phyloP scores from a whole-genome alignment of 2,329 filamentous ascomycete genomes.

The Pezicula carpinea region DNA sequence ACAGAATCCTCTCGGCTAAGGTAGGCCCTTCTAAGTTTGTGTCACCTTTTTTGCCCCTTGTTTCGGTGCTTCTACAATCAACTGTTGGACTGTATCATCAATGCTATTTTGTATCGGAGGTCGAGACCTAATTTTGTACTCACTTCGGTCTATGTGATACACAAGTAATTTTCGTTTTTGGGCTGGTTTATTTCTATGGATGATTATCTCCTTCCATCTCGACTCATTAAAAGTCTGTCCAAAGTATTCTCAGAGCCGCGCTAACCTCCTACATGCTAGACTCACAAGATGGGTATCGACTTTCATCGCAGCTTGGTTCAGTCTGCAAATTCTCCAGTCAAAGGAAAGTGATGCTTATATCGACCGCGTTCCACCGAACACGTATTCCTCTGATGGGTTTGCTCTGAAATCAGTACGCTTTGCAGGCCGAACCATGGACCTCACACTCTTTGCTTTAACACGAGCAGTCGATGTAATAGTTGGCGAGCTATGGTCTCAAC shows the following conservation, averaged over 20 bases:
- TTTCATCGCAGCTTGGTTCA: constrained; percentile 54
- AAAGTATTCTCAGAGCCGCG: background rate
- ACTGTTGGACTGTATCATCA: too few species aligned
- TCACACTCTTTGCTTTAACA: constrained; percentile 73
- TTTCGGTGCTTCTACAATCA: too few species aligned
- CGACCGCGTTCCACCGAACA: constrained; percentile 32
- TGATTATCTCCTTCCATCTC: too few species aligned
- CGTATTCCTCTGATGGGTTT: constrained; percentile 9
- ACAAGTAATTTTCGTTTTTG: too few species aligned
- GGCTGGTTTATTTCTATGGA: too few species aligned
- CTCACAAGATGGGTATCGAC: constrained; percentile 52
- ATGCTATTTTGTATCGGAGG: too few species aligned
- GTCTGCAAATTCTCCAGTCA: constrained; percentile 53
- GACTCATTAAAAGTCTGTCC: background rate
- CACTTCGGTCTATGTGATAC: too few species aligned
- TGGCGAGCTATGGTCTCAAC: constrained; percentile 58
- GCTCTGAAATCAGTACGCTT: constrained; percentile 25
- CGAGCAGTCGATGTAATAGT: constrained; percentile 69
- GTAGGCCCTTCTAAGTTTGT: constrained; percentile 21
- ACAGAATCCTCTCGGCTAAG: constrained; percentile 27
- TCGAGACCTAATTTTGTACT: too few species aligned
- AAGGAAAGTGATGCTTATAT: constrained; percentile 41
- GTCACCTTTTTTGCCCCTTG: too few species aligned
- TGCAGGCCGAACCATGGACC: constrained; percentile 73
- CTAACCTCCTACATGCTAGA: constrained; percentile 29